Evolutionary conservation across 495 filamentous ascomycete genomes (phyloP).

Genomic region (Gamarada debralockiae): DNA sequence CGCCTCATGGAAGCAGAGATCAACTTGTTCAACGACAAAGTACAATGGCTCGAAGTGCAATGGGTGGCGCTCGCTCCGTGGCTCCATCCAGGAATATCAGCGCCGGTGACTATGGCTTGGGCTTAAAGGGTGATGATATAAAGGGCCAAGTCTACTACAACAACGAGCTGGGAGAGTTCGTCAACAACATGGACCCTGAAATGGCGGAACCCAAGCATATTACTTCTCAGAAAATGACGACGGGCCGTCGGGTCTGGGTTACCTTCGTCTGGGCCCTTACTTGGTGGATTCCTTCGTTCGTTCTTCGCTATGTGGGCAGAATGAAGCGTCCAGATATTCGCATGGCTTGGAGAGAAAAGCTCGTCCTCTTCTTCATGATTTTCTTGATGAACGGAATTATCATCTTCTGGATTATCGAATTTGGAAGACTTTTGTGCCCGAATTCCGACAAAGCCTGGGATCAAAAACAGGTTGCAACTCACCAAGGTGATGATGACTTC

Average conservation of each 20-base stretch:
- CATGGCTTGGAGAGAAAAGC: conserved; percentile 91
- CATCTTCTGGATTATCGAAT: conserved; percentile 88
- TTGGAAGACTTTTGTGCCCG: conserved; percentile 83
- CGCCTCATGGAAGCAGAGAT: conserved; percentile 64
- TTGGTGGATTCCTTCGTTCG: conserved; percentile 91
- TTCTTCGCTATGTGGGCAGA: conserved; percentile 74
- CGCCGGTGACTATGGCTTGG: conserved; percentile 82
- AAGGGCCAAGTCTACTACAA: conserved; percentile 70
- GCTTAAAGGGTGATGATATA: conserved; percentile 75
- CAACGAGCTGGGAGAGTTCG: conserved; percentile 49
- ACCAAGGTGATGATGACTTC: conserved; percentile 71
- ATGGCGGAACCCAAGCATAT: conserved; percentile 72
- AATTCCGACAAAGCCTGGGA: conserved; percentile 91
- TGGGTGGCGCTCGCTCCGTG: conserved; percentile 62
- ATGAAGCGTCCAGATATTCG: conserved; percentile 98
- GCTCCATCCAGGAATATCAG: conserved; percentile 65
- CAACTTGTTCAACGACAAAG: conserved; percentile 62
- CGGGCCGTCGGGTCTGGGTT: conserved; percentile 71
- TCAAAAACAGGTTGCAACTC: conserved; percentile 62
- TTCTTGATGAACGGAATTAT: conserved; percentile 77
- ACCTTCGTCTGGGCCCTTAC: conserved; percentile 78
- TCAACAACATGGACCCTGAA: conserved; percentile 64
- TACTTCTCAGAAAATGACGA: conserved; percentile 60
- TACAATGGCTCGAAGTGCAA: conserved; percentile 46
- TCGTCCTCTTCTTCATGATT: conserved; percentile 79